Percentiles rank a stretch among this genome's conserved stretches.
Evolutionary conservation across 257 asterid genomes (phyloP).

Genomic region (Nicotiana knightiana): DNA sequence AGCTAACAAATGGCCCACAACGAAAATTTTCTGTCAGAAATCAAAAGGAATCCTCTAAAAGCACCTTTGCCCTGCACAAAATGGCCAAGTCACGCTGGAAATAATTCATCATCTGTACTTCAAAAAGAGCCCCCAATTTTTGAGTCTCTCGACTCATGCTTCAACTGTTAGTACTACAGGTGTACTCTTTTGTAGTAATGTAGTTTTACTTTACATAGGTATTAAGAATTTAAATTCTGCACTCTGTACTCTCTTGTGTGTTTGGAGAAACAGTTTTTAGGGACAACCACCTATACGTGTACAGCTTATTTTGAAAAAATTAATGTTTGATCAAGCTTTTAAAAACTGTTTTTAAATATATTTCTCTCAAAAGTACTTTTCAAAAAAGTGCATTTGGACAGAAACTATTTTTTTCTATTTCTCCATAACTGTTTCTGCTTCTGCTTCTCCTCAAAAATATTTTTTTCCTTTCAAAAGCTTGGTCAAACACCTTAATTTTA

Average conservation of each 20-base stretch:
- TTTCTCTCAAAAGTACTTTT: too few relatives aligned
- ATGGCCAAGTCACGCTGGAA: neutral
- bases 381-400: too few relatives aligned
- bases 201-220: neutral
- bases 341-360: too few relatives aligned
- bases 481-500: too few relatives aligned
- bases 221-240: neutral
- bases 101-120: neutral
- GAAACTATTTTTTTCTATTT: too few relatives aligned
- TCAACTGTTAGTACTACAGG: neutral
- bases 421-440: too few relatives aligned
- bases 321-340: too few relatives aligned
- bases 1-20: neutral
- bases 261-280: neutral
- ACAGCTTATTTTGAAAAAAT: too few relatives aligned
- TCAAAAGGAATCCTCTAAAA: neutral
- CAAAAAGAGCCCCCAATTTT: neutral
- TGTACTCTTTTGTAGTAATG: neutral
- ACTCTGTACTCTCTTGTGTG: neutral
- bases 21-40: neutral
- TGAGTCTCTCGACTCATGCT: neutral
- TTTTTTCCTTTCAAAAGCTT: too few relatives aligned
- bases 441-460: too few relatives aligned
- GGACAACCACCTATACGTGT: too few relatives aligned
- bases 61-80: neutral